phyloP scores from a whole-genome alignment of 2,329 filamentous ascomycete genomes.

The Boeremia exigua region DNA sequence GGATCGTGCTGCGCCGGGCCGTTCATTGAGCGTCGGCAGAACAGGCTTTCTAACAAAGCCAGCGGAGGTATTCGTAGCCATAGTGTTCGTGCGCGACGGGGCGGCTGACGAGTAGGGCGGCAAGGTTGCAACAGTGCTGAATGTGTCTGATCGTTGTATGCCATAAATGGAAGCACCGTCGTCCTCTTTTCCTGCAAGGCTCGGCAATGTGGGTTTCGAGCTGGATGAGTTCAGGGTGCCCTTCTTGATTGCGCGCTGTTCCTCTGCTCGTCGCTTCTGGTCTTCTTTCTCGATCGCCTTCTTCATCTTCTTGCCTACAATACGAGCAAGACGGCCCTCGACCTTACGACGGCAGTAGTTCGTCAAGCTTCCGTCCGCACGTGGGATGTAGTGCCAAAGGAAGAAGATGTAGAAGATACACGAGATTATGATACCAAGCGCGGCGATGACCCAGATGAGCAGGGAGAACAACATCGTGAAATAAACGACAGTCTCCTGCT shows the following conservation, averaged over 20 bases:
- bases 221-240: constrained; percentile 50
- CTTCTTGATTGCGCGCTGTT: constrained; percentile 53
- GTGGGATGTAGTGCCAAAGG: constrained; percentile 89
- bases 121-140: constrained; percentile 45
- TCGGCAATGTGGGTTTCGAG: constrained; percentile 50
- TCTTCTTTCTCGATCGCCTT: constrained; percentile 84
- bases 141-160: constrained; percentile 44
- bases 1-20: constrained; percentile 48
- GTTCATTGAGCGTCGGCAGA: constrained; percentile 50
- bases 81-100: constrained; percentile 59
- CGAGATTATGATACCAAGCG: constrained; percentile 74
- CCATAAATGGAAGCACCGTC: constrained; percentile 49
- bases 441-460: constrained; percentile 84
- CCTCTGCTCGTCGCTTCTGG: constrained; percentile 51
- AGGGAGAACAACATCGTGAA: constrained; percentile 92
- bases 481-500: constrained; percentile 80
- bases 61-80: constrained; percentile 46
- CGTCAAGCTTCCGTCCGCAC: constrained; percentile 77
- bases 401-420: constrained; percentile 84
- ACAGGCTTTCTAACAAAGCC: constrained; percentile 43
- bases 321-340: constrained; percentile 80
- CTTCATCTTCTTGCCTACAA: constrained; percentile 86
- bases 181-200: constrained; percentile 43
- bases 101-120: constrained; percentile 60
- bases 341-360: constrained; percentile 93